Conservation (phyloP, 768 basidiomycete species). For the Kwoniella sp. region DNA sequence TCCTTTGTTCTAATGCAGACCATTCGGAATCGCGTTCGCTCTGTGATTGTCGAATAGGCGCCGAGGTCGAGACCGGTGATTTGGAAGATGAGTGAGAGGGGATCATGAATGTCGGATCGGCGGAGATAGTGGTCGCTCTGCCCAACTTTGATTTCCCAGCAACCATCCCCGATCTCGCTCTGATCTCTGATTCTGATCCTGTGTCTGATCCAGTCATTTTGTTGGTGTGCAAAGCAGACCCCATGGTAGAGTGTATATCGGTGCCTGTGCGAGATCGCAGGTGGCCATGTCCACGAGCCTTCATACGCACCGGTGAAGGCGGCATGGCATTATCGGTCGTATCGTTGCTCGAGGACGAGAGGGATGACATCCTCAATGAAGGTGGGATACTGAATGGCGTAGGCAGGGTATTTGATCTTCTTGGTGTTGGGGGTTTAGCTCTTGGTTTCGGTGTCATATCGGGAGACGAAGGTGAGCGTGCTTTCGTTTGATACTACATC, state of each 20-base stretch:
- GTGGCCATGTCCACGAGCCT: not conserved
- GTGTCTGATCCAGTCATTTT: too few species aligned
- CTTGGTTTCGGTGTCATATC: not conserved
- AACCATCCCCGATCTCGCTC: too few species aligned
- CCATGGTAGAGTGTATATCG: not conserved
- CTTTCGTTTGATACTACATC: too few species aligned
- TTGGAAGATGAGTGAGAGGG: not conserved
- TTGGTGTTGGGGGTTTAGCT: not conserved
- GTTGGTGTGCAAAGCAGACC: too few species aligned
- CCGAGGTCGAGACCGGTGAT: too few species aligned
- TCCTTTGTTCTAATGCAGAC: not conserved
- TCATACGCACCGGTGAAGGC: not conserved
- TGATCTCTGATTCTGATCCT: too few species aligned
- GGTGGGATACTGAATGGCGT: slow-evolving; percentile 10
- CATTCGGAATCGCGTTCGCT: too few species aligned
- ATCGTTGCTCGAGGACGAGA: not conserved
- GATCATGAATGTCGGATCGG: not conserved
- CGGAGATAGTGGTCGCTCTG: slow-evolving; percentile 11
- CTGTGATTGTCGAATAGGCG: too few species aligned
- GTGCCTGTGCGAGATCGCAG: not conserved
- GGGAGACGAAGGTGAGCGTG: not conserved
- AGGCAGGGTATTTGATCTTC: not conserved
- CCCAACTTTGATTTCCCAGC: not conserved
- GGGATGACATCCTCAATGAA: slow-evolving; percentile 8
- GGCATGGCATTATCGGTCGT: not conserved